Evolutionary conservation across 805 yeast genomes (phyloP).

Genomic region (Candida multigemmis): DNA sequence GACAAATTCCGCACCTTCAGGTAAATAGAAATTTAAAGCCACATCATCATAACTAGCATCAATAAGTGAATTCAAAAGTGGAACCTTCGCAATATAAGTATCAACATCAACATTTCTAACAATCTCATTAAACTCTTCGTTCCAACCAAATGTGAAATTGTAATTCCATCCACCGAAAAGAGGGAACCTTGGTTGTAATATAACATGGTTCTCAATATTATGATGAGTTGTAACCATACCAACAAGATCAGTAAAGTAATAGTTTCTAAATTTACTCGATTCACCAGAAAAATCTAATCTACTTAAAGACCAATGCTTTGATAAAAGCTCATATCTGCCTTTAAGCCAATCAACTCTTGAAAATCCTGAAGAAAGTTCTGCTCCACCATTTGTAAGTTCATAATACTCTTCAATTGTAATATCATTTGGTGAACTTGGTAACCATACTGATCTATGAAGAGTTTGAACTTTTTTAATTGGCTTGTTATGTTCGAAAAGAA

Average conservation of each 20-base stretch:
- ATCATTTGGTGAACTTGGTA: conserved; percentile 71
- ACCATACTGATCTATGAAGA: conserved; percentile 73
- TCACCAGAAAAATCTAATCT: conserved; percentile 49
- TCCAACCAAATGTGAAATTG: conserved; percentile 96
- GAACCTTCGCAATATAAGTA: conserved; percentile 53
- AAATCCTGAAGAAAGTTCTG: conserved; percentile 60
- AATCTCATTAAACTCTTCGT: conserved; percentile 45
- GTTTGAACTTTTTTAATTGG: conserved; percentile 57
- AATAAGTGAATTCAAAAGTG: conserved; percentile 62
- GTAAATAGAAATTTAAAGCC: conserved; percentile 58
- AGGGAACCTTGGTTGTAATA: conserved; percentile 85
- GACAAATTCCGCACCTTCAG: conserved; percentile 70
- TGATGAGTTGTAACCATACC: conserved; percentile 85
- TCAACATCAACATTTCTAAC: conserved; percentile 35
- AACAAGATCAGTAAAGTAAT: conserved; percentile 79
- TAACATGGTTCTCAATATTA: conserved; percentile 32
- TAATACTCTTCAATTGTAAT: conserved; percentile 78
- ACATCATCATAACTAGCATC: conserved; percentile 64
- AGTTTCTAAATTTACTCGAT: conserved; percentile 32
- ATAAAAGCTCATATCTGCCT: conserved; percentile 37
- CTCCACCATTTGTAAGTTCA: conserved; percentile 70
- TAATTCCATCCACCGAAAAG: conserved; percentile 93
- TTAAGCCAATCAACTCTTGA: conserved; percentile 72
- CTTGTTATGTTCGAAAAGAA: conserved; percentile 53
- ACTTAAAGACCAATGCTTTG: conserved; percentile 50